These are phyloP conservation scores for Stenocarpella maydis DNA, from an alignment of 2,329 filamentous ascomycete genomes.

Conservation along the genomic window DNA sequence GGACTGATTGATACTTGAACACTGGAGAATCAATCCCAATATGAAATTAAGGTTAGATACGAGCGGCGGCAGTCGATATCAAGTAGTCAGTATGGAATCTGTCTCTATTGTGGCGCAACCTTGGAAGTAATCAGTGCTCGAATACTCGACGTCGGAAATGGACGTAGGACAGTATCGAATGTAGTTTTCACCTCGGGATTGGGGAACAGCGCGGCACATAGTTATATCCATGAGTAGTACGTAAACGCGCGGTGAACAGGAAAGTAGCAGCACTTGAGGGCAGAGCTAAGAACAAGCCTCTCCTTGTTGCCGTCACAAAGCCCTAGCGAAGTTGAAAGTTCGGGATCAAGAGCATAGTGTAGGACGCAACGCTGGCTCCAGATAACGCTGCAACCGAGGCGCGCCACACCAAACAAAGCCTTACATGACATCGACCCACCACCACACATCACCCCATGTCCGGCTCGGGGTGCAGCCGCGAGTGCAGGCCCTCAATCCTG, in stretches of 20 bases:
- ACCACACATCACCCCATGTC: not conserved
- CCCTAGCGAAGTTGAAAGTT: not conserved
- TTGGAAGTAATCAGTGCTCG: not conserved
- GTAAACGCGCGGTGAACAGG: not conserved
- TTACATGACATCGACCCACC: not conserved
- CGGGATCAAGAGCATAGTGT: not conserved
- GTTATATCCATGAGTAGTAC: no score
- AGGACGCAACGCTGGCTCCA: not conserved
- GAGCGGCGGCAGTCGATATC: not conserved
- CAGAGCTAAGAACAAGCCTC: not conserved
- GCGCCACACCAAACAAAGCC: not conserved
- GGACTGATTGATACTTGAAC: not conserved
- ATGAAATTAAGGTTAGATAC: not conserved
- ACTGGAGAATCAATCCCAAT: not conserved
- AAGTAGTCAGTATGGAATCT: not conserved
- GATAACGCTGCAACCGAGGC: constrained; percentile 2
- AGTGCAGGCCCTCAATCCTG: not conserved
- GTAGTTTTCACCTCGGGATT: not conserved
- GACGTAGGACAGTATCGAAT: not conserved
- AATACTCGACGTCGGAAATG: not conserved
- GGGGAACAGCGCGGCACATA: not conserved
- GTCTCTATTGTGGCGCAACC: not conserved
- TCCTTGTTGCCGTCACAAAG: not conserved
- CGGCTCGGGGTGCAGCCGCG: constrained; percentile 5
- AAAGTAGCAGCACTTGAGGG: not conserved